Evolutionary conservation across 805 yeast species (phyloP), one percentile per base, ranked within the genome.

Genomic region (Saccharomycopsis javanensis): DNA sequence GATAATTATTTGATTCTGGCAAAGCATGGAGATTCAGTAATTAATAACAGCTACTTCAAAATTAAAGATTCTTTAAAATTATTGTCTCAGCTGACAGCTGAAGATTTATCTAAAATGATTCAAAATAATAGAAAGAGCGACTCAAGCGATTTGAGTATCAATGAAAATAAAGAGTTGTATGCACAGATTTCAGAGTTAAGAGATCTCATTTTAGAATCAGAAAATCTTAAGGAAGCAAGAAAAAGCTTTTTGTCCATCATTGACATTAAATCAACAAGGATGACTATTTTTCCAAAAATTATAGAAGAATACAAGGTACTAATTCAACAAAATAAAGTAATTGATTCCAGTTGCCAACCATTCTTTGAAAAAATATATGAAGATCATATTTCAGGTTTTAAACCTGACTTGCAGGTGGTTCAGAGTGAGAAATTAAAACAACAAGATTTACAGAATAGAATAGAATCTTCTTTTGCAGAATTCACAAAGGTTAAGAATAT

Each of bases 1-100:
- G 73, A 73, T 33, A 66, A 64, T 2, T 84, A 82, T 64, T 66
- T 86, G 16, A 63, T 64, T 1, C 81, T 80, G 60, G 94, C 96
- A 0, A 68, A 71, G 30, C 65, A 71, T 3, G 86, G 94, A 7
- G 96, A 90, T 67, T 67, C 67, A 2, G 70, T 77, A 1, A 78
- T 88, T 0, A 63, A 68, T 5, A 66, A 69, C 2, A 78, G 79
- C 52, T 79, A 81, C 61, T 61, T 66, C 1, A 73, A 76, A n/a
- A 72, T 86, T 52, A 78, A 75, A 56, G 73, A 76, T 0, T 65
- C 67, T 8, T 63, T 88, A 23, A 69, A 67, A 42, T 67, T 78
- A 4, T 77, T 75, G 58, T 72, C 74, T 28, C 75, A 76, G 1
- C 68, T 72, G 4, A 63, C 68, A 27, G 54, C 61, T 25, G 61